These are phyloP conservation scores for Aureobasidium namibiae DNA, from an alignment of 2,329 filamentous ascomycete species.

Conservation along the genomic window DNA sequence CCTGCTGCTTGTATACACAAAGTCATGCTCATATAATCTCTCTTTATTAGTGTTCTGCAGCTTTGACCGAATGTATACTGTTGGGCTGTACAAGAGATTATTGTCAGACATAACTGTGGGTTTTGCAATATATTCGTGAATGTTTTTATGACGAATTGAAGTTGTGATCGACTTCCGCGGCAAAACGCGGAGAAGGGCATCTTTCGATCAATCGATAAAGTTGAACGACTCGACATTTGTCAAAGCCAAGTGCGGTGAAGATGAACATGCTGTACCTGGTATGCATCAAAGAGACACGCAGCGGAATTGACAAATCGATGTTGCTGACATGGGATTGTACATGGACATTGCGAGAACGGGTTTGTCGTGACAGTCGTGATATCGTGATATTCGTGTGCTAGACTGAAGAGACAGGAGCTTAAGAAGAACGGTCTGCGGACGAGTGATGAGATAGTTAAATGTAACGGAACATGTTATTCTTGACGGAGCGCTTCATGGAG, in stretches of 20 bases:
- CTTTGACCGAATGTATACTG: not conserved
- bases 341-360: not conserved
- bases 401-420: too few relatives aligned
- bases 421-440: too few relatives aligned
- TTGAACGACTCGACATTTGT: not conserved
- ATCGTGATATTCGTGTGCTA: not conserved
- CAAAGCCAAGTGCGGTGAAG: not conserved
- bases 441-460: slow-evolving; percentile 36
- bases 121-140: not conserved
- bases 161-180: not conserved
- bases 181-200: not conserved
- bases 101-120: not conserved
- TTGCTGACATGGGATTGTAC: not conserved
- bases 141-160: not conserved
- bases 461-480: slow-evolving; percentile 68
- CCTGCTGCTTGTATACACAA: not conserved
- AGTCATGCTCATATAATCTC: too few relatives aligned
- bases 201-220: slow-evolving; percentile 1
- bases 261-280: not conserved
- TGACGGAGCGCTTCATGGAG: slow-evolving; percentile 65
- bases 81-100: not conserved
- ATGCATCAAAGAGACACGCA: not conserved
- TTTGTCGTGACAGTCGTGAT: not conserved
- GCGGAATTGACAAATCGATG: not conserved
- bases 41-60: too few relatives aligned